Conservation (phyloP, 2,329 filamentous ascomycete species). For the Diaporthe eres region DNA sequence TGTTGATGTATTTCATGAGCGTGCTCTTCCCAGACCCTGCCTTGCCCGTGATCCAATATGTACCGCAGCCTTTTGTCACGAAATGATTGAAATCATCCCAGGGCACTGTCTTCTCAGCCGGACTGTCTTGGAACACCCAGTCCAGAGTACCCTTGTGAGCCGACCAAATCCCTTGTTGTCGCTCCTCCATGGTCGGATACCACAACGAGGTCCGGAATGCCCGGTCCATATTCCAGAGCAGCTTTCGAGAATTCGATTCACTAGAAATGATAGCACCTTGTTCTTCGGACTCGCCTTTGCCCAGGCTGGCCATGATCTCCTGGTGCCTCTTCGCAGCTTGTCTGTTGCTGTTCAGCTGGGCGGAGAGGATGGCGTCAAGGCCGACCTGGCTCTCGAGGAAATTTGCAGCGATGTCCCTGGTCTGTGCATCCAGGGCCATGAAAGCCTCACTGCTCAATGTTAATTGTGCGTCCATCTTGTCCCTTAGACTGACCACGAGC, state of each 20-base stretch:
- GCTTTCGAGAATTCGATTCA: neutral
- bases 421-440: neutral
- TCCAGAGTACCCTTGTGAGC: conserved; percentile 2
- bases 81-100: conserved; percentile 12
- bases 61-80: neutral
- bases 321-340: neutral
- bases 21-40: conserved; percentile 14
- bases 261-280: neutral
- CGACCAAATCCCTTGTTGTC: conserved; percentile 7
- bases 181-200: conserved; percentile 20
- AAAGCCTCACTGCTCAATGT: conserved; percentile 5
- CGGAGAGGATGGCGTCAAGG: neutral
- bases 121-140: neutral
- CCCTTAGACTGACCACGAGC: conserved; percentile 4
- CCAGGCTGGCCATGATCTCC: conserved; percentile 3
- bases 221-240: neutral
- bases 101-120: neutral
- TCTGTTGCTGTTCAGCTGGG: neutral
- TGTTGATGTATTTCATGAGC: conserved; percentile 9
- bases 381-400: neutral
- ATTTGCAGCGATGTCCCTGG: neutral
- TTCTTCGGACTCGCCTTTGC: neutral
- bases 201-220: conserved; percentile 8
- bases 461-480: neutral
- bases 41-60: conserved; percentile 10